These are phyloP conservation scores for Spongospora subterranea DNA, from an alignment of 208 protist genomes.

Conservation along the genomic window DNA sequence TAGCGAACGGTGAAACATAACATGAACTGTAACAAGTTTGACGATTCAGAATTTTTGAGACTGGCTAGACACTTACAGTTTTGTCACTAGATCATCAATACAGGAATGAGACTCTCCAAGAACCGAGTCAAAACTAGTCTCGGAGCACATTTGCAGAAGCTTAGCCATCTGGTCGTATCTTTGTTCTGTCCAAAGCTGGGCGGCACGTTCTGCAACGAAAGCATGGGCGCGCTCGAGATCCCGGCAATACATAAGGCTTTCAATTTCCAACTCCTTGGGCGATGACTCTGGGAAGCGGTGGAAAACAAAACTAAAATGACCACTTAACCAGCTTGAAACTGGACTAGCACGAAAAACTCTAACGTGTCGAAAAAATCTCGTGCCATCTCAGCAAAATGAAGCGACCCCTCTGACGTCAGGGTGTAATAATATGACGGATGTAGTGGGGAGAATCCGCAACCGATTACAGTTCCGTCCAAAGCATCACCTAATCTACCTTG, in stretches of 20 bases:
- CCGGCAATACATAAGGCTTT: background rate
- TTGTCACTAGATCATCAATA: background rate
- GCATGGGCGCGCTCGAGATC: background rate
- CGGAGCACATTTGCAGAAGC: background rate
- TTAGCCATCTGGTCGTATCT: slow-evolving; percentile 3
- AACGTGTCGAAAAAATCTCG: background rate
- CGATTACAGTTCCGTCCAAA: background rate
- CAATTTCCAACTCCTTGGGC: background rate
- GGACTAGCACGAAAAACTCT: background rate
- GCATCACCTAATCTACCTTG: background rate
- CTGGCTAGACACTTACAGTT: background rate
- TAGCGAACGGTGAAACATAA: slow-evolving; percentile 31
- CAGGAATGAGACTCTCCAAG: background rate
- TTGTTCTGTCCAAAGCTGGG: slow-evolving; percentile 10
- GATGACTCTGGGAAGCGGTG: background rate
- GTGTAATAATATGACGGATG: background rate
- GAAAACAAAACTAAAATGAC: background rate
- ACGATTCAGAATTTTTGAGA: background rate
- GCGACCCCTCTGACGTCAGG: background rate
- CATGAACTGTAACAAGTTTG: background rate
- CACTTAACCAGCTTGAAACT: background rate
- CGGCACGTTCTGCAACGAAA: background rate
- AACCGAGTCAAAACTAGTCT: background rate
- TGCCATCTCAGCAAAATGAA: background rate
- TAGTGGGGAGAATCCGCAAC: background rate